Conservation (phyloP, 2,329 filamentous ascomycete genomes). For the Pseudomassariella vexata region DNA sequence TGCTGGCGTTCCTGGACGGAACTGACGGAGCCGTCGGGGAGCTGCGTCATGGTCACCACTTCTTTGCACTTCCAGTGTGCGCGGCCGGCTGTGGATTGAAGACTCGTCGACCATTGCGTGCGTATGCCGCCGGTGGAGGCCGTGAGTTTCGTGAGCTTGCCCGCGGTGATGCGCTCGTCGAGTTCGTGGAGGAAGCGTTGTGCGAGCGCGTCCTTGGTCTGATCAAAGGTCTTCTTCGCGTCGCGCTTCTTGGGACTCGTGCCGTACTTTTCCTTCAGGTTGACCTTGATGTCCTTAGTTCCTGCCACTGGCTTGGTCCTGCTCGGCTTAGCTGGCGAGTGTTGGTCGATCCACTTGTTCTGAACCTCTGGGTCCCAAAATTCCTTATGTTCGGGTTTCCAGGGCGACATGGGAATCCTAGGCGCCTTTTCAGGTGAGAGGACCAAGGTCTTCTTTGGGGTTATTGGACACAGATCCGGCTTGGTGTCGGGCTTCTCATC, state of each 20-base stretch:
- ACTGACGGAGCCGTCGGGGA: slow-evolving; percentile 19
- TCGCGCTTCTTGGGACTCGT: slow-evolving; percentile 28
- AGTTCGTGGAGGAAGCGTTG: slow-evolving; percentile 61
- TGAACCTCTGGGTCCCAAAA: slow-evolving; percentile 27
- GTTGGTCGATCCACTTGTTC: slow-evolving; percentile 26
- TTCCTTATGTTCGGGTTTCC: slow-evolving; percentile 24
- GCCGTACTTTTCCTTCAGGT: slow-evolving; percentile 25
- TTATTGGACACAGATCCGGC: slow-evolving; percentile 15
- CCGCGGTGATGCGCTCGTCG: slow-evolving; percentile 58
- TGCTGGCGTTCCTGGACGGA: slow-evolving; percentile 43
- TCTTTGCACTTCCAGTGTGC: slow-evolving; percentile 66
- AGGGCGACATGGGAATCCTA: slow-evolving; percentile 22
- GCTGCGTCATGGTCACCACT: slow-evolving; percentile 25
- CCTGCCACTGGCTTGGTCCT: slow-evolving; percentile 11
- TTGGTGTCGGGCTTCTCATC: slow-evolving; percentile 7
- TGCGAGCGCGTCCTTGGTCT: slow-evolving; percentile 57
- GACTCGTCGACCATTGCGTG: slow-evolving; percentile 69
- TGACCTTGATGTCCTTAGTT: slow-evolving; percentile 18
- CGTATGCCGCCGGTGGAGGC: slow-evolving; percentile 63
- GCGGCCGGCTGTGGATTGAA: slow-evolving; percentile 73
- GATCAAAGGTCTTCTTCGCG: slow-evolving; percentile 56
- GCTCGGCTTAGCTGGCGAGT: slow-evolving; percentile 22
- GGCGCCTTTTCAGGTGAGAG: slow-evolving; percentile 18
- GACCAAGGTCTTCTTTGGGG: slow-evolving; percentile 18
- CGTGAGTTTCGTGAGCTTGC: slow-evolving; percentile 53